These are phyloP conservation scores for Solanum sitiens DNA, from an alignment of 257 asterid genomes.

Conservation along the genomic window DNA sequence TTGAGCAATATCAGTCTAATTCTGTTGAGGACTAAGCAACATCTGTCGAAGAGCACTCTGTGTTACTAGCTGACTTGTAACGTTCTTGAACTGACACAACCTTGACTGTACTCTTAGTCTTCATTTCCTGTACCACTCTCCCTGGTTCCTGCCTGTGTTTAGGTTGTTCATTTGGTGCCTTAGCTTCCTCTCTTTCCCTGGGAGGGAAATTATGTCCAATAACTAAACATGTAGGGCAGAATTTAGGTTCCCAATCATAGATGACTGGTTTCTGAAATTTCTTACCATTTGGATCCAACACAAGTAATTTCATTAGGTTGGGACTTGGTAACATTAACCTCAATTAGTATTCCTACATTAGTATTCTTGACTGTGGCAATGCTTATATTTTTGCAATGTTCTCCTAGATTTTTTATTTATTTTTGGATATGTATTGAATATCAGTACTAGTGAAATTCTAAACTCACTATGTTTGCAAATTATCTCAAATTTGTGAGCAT, in stretches of 20 bases:
- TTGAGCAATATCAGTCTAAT: background rate
- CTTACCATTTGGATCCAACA: background rate
- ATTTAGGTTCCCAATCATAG: background rate
- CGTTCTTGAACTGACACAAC: background rate
- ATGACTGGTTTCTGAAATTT: background rate
- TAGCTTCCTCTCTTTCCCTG: background rate
- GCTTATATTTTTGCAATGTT: background rate
- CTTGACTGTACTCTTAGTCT: background rate
- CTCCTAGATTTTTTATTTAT: background rate
- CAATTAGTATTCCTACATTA: background rate
- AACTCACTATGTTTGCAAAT: background rate
- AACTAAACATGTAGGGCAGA: background rate
- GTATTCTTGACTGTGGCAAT: background rate
- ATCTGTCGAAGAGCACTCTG: background rate
- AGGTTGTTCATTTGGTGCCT: background rate
- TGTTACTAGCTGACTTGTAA: background rate
- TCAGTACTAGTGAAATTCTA: background rate
- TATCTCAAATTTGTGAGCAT: background rate
- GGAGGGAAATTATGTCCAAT: background rate
- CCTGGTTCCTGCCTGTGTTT: background rate
- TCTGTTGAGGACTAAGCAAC: background rate
- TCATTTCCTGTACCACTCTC: background rate
- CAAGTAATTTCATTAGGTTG: background rate
- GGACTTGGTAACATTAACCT: background rate
- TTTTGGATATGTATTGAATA: background rate